These are phyloP conservation scores for Solanum hybrid DNA, from an alignment of 305 asterid genomes.

Conservation along the genomic window DNA sequence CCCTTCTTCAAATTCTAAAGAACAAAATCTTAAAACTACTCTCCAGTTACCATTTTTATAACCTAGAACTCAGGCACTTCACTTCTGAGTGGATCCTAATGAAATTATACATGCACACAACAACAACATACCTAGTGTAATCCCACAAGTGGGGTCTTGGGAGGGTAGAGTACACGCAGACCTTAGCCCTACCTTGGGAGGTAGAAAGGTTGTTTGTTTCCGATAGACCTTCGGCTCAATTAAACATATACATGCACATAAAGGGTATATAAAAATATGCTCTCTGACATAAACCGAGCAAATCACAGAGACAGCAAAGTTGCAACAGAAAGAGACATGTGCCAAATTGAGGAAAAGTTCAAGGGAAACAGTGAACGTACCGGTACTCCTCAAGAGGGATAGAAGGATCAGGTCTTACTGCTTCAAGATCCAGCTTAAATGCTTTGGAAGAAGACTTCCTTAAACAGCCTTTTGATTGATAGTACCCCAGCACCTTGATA, in stretches of 20 bases:
- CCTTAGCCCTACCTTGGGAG: neutral
- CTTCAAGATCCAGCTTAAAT: constrained; percentile 68
- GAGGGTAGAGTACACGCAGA: neutral
- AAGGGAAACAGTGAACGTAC: constrained; percentile 26
- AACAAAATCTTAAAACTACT: neutral
- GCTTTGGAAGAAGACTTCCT: constrained; percentile 69
- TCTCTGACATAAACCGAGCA: neutral
- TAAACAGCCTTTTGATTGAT: constrained; percentile 73
- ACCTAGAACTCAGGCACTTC: neutral
- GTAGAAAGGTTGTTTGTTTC: neutral
- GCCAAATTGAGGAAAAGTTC: neutral
- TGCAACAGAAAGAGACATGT: constrained; percentile 1
- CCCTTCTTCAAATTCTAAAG: neutral
- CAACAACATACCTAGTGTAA: neutral
- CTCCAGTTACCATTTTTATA: neutral
- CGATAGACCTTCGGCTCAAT: neutral
- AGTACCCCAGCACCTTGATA: constrained; percentile 73
- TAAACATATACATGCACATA: neutral
- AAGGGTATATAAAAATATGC: neutral
- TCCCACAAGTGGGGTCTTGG: neutral
- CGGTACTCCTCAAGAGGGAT: constrained; percentile 84
- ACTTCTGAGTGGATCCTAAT: neutral
- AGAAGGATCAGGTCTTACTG: constrained; percentile 89
- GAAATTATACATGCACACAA: neutral
- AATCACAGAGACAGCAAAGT: neutral